phyloP scores from a whole-genome alignment of 192 early-diverging fungal genomes.

The Umbelopsis vinacea region DNA sequence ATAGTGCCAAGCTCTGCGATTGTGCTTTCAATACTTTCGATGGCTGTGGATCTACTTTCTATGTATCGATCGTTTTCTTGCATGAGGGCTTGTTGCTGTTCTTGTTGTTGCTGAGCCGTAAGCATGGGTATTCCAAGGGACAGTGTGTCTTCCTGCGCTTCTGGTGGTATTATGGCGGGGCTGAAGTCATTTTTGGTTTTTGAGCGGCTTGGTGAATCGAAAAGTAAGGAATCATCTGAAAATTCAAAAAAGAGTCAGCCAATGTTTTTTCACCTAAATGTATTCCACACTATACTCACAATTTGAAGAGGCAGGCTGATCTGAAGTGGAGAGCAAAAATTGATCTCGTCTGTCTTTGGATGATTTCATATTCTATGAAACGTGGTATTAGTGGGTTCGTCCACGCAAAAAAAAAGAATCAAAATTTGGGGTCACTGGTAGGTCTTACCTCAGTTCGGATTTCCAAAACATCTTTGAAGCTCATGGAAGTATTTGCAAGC shows the following conservation, averaged over 20 bases:
- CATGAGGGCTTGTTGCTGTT: conserved; percentile 72
- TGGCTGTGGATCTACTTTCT: conserved; percentile 87
- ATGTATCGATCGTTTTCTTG: conserved; percentile 81
- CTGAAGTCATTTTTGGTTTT: background rate
- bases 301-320: conserved; percentile 36
- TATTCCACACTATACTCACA: conserved; percentile 30
- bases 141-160: conserved; percentile 43
- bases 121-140: conserved; percentile 52
- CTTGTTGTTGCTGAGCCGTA: conserved; percentile 56
- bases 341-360: conserved; percentile 89
- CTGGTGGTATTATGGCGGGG: conserved; percentile 6
- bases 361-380: conserved; percentile 86
- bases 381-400: no score
- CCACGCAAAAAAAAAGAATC: background rate
- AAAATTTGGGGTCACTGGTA: background rate
- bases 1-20: conserved; percentile 94
- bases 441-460: conserved; percentile 74
- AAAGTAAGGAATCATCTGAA: background rate
- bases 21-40: conserved; percentile 95
- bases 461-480: conserved; percentile 96
- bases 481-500: conserved; percentile 86
- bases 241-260: background rate
- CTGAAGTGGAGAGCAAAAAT: conserved; percentile 69
- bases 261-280: background rate
- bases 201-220: conserved; percentile 3